phyloP scores from a whole-genome alignment of 805 yeast genomes.

The Candida hispaniensis region DNA sequence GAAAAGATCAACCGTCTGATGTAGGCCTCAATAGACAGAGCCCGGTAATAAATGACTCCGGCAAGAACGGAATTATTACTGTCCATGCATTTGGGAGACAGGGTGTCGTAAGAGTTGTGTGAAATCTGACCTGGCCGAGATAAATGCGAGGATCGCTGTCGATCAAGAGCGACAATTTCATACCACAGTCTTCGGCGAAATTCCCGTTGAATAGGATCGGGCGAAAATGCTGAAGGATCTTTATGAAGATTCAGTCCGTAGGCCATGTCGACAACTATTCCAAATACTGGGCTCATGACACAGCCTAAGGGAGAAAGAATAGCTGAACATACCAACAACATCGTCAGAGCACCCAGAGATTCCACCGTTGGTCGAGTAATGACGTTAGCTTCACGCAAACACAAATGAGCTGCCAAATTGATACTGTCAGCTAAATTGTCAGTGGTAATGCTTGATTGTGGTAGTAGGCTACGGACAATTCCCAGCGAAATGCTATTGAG shows the following conservation, averaged over 20 bases:
- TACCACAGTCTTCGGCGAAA: conserved; percentile 26
- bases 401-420: conserved; percentile 7
- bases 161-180: conserved; percentile 12
- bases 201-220: conserved; percentile 27
- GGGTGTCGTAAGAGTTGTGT: conserved; percentile 15
- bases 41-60: conserved; percentile 8
- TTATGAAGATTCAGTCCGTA: conserved; percentile 30
- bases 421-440: conserved; percentile 2
- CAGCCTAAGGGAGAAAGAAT: conserved; percentile 11
- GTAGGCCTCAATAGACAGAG: conserved; percentile 11
- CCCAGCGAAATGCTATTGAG: conserved; percentile 1
- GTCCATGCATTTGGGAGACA: conserved; percentile 8
- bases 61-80: conserved; percentile 14
- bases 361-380: conserved; percentile 11
- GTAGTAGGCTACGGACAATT: neutral
- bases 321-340: conserved; percentile 4
- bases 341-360: conserved; percentile 9
- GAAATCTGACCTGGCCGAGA: conserved; percentile 8
- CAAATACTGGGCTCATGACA: conserved; percentile 18
- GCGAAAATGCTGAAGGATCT: conserved; percentile 27
- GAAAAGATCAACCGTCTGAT: conserved; percentile 8
- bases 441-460: neutral
- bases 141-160: conserved; percentile 13
- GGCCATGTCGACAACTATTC: conserved; percentile 25
- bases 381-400: conserved; percentile 1